Base-by-base conservation (phyloP, 352 stramenopile genomes). In the Phytophthora macrochlamydospora region DNA sequence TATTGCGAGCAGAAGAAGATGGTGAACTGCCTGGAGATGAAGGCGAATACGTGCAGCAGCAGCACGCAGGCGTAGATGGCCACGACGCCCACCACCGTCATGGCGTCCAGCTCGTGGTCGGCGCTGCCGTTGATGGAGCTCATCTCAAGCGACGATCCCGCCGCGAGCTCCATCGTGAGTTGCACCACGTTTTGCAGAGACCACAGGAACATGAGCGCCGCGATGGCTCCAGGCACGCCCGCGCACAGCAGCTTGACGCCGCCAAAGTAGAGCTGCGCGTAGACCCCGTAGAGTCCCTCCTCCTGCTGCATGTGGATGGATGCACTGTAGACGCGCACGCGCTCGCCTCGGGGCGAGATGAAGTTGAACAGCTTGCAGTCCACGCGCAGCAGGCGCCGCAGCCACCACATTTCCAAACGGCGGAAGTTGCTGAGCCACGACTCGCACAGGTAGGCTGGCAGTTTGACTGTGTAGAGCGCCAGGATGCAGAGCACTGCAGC, bases 1-100 rank as follows among this genome's bases (percentile, higher is more conserved):
- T 89, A 79, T 38, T 92, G 76, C 46, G 79, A 76, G 72, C 83
- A 92, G 69, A 90, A 92, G 74, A 82, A 92, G 45, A 90, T 67
- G 30, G 81, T 85, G 46, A 87, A 72, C 58, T 89, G 78, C 54
- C 79, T 76, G 48, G 79, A 81, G 58, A 90, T 78, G 64, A 76
- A 77, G 31, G 74, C 83, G 54, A 85, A 71, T 24, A 85, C 70
- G 44, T 84, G 79, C 52, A 83, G 49, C 46, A 90, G 62, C 54
- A 78, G 51, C 31, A 81, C 80, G n/a, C 78, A 71, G 11, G 62
- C 62, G 65, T 92, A 90, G 38, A 90, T 60, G 3, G 62, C 71
- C 24, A 89, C 48, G 2, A 86, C n/a, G 1, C 71, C 56, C 12
- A 89, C 48, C 8, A 87, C 40, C 32, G 76, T 65, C 51, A 86